Evolutionary conservation across 352 stramenopile genomes (phyloP).

Genomic region (Pythium graminicola): DNA sequence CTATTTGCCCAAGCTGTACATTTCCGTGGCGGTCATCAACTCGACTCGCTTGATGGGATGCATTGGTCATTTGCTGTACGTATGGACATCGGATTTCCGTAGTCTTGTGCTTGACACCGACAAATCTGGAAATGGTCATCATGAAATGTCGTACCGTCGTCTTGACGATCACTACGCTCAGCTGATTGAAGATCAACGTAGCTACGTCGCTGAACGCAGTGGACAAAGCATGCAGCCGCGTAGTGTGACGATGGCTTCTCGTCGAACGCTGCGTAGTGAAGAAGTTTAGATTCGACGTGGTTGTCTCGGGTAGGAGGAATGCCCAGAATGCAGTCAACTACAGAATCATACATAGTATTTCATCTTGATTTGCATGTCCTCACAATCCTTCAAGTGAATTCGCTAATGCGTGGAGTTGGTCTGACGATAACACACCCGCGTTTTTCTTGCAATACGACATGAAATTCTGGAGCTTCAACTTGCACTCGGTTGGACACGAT

Average conservation of each 20-base stretch:
- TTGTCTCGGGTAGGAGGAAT: neutral
- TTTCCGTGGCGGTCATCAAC: slow-evolving; percentile 68
- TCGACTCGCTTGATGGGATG: slow-evolving; percentile 52
- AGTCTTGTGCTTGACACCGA: slow-evolving; percentile 1
- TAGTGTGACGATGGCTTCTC: neutral
- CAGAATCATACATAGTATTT: neutral
- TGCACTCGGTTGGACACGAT: slow-evolving; percentile 69
- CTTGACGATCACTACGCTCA: slow-evolving; percentile 69
- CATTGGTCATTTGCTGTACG: slow-evolving; percentile 69
- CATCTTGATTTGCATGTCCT: neutral
- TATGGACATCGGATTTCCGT: slow-evolving; percentile 36
- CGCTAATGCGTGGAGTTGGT: slow-evolving; percentile 58
- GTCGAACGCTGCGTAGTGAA: slow-evolving; percentile 1
- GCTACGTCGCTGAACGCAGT: slow-evolving; percentile 37
- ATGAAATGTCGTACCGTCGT: slow-evolving; percentile 50
- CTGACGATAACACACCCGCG: slow-evolving; percentile 39
- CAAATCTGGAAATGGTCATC: slow-evolving; percentile 46
- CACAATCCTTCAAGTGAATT: slow-evolving; percentile 37
- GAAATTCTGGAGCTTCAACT: slow-evolving; percentile 65
- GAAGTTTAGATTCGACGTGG: slow-evolving; percentile 1
- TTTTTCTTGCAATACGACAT: slow-evolving; percentile 67
- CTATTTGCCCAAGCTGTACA: slow-evolving; percentile 68
- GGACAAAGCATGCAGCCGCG: neutral
- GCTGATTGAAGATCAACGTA: slow-evolving; percentile 57
- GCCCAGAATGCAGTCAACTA: neutral